Evolutionary conservation across 2,329 filamentous ascomycete genomes (phyloP).

Genomic region (Pleoardoris graminearum): DNA sequence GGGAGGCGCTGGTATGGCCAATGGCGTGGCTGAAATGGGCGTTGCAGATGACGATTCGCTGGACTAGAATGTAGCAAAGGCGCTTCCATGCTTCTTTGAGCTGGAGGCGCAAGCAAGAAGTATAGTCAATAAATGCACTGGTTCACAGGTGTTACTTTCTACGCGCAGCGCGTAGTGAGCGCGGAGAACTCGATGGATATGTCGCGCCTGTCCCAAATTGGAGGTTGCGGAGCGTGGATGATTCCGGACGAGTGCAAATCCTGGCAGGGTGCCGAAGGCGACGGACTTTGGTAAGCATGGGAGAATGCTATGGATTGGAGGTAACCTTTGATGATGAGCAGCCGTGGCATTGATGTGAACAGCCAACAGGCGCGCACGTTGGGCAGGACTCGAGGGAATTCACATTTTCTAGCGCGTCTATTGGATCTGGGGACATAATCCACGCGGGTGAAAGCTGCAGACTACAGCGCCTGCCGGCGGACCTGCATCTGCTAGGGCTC

Average conservation of each 20-base stretch:
- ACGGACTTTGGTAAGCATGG: constrained; percentile 1
- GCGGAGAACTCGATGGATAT: background rate
- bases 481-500: constrained; percentile 14
- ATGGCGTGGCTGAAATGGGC: constrained; percentile 24
- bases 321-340: too few relatives aligned
- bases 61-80: constrained; percentile 14
- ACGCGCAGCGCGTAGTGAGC: constrained; percentile 9
- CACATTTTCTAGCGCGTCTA: background rate
- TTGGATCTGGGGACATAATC: constrained; percentile 20
- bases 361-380: background rate
- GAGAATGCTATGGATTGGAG: background rate
- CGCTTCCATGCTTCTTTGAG: constrained; percentile 13
- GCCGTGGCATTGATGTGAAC: background rate
- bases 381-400: background rate
- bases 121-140: constrained; percentile 14
- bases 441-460: constrained; percentile 12
- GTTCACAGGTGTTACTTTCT: constrained; percentile 7
- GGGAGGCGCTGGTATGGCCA: constrained; percentile 33
- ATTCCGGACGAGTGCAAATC: constrained; percentile 5
- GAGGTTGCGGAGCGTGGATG: background rate
- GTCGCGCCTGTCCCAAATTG: background rate
- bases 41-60: constrained; percentile 10
- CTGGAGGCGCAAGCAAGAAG: constrained; percentile 12
- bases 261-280: background rate
- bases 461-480: constrained; percentile 14